Conservation (phyloP, 805 yeast species). For the Wickerhamiella australiensis region DNA sequence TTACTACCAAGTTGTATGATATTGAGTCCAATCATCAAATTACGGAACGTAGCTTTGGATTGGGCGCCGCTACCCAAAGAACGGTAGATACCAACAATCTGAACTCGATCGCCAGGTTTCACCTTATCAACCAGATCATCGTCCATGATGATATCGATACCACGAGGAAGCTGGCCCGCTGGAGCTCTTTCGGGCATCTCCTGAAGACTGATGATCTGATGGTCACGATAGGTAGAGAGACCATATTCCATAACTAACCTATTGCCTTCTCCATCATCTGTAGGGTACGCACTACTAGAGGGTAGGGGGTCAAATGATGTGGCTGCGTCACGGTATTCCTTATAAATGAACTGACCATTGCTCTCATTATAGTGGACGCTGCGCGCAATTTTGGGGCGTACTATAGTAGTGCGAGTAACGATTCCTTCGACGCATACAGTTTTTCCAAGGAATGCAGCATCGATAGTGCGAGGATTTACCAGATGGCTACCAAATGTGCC, state of each 20-base stretch:
- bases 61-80: conserved; percentile 65
- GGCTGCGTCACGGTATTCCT: conserved; percentile 87
- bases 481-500: conserved; percentile 88
- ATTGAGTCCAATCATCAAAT: conserved; percentile 79
- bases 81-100: conserved; percentile 85
- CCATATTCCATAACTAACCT: conserved; percentile 87
- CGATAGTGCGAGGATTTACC: conserved; percentile 77
- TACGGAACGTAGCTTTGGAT: conserved; percentile 55
- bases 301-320: conserved; percentile 76
- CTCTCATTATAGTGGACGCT: conserved; percentile 87
- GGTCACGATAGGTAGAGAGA: conserved; percentile 81
- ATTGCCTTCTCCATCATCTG: conserved; percentile 85
- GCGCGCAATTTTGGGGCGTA: conserved; percentile 80
- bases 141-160: conserved; percentile 83
- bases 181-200: conserved; percentile 98
- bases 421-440: conserved; percentile 88
- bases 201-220: conserved; percentile 84
- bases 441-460: conserved; percentile 63
- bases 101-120: conserved; percentile 94
- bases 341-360: conserved; percentile 72
- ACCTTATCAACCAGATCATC: conserved; percentile 86
- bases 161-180: conserved; percentile 92
- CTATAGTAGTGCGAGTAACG: conserved; percentile 84
- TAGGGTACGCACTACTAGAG: conserved; percentile 79
- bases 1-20: conserved; percentile 80